Base-by-base conservation (phyloP, 2,329 filamentous ascomycete genomes). In the Aspergillus sp. region DNA sequence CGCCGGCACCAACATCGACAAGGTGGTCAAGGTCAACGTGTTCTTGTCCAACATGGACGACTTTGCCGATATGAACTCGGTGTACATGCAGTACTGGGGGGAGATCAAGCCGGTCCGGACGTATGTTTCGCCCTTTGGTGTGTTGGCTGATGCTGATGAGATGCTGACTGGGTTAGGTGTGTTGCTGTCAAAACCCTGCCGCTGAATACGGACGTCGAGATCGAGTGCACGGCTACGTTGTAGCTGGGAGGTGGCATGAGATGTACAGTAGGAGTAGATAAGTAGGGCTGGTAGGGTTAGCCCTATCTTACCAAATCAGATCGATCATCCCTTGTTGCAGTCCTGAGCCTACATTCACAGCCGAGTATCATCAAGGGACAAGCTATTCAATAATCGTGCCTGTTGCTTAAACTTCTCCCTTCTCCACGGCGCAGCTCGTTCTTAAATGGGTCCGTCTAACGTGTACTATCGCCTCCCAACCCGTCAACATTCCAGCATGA, bases 171-270 rank as follows among this genome's bases (percentile, higher is more conserved):
- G 7, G 13, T 16, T 38, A 57, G 50, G 17, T 94, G 86, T 57
- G 85, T 94, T 33, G 86, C 86, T 4, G 88, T 93, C 44, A 88
- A 91, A 71, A 78, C 83, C 49, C 72, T 94, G 43, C 86, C 86
- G 40, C 86, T 88, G 71, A 78, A 79, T 35, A 86, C 86, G 26
- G 79, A 86, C 39, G 78, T 94, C 15, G 86, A 93, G 71, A 91
- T 94, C 56, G 86, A 94, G 72, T 83, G 78, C 57, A 82, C 91
- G 67, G 86, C 86, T 35, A 68, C 82, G 34, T 71, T 78, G 41
- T 78, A 32, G 14, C 5, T 14, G 11, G 3, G n/a, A n/a, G n/a
- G n/a, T n/a, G n/a, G n/a, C n/a, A n/a, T n/a, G n/a, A n/a, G n/a
- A n/a, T n/a, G n/a, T n/a, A n/a, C n/a, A n/a, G n/a, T n/a, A n/a